A percentile compares a stretch with the other conserved stretches of the same genome.
Evolutionary conservation across 176 grass and related monocot genomes (phyloP).

Genomic region (Otatea glauca): DNA sequence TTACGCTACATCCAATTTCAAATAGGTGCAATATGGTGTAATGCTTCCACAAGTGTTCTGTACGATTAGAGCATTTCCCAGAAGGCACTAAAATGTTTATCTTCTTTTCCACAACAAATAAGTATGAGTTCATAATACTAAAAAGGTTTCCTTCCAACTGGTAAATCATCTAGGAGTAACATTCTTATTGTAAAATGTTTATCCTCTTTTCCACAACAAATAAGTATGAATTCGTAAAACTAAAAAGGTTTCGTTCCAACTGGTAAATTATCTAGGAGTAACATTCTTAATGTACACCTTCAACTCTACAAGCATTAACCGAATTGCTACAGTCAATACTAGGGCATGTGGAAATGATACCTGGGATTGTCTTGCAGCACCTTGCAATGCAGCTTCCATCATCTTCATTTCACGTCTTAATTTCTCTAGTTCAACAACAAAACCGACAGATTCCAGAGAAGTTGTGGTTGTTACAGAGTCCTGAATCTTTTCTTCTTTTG

Average conservation of each 20-base stretch:
- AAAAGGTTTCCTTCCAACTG: constrained; percentile 30
- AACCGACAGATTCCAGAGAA: constrained; percentile 51
- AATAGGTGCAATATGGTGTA: not conserved
- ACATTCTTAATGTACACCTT: constrained; percentile 9
- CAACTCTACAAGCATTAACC: constrained; percentile 24
- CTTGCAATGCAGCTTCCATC: constrained; percentile 99
- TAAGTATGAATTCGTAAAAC: constrained; percentile 26
- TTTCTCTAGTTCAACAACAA: constrained; percentile 67
- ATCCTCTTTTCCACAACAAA: constrained; percentile 31
- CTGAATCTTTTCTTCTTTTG: constrained; percentile 53
- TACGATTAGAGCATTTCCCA: not conserved
- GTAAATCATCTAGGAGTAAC: constrained; percentile 35
- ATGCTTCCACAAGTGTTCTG: not conserved
- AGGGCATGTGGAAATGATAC: constrained; percentile 52
- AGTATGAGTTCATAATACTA: constrained; percentile 20
- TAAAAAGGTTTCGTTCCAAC: constrained; percentile 25
- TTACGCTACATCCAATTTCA: not conserved
- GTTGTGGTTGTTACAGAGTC: constrained; percentile 39
- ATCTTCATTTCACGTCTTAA: constrained; percentile 89
- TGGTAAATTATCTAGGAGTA: constrained; percentile 37
- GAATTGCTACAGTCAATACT: constrained; percentile 11
- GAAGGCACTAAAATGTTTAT: constrained; percentile 20
- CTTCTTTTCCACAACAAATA: constrained; percentile 36
- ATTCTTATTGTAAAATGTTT: constrained; percentile 22
- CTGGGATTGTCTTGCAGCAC: constrained; percentile 99